Base-by-base conservation (phyloP, 768 basidiomycete genomes). In the Serendipita sp. region DNA sequence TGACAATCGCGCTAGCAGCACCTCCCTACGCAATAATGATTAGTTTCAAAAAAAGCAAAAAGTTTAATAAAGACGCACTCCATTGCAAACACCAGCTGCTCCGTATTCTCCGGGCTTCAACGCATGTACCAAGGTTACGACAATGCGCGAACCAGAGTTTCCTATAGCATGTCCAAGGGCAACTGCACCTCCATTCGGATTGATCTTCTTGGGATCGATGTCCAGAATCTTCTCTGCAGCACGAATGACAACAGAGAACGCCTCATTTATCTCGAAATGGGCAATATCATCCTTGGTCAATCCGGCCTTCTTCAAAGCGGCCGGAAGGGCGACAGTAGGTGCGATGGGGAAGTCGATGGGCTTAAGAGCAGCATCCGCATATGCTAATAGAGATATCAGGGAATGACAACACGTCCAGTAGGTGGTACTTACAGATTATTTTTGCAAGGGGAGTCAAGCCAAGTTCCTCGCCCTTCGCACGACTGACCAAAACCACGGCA, bases 321-420 rank as follows among this genome's bases (percentile, higher is more conserved):
- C 74, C 22, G 96, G 96, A 42, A 99, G 74, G 28, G 95, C 95
- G 66, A 89, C 79, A 3, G 95, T 89, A 13, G 96, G 96, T 24
- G 96, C 96, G 67, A 82, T 79, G 43, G 96, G 95, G 83, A 99
- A 99, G 74, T 98, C 91, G 67, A 97, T 87, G 30, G 96, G 96
- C 20, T 92, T 90, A 66, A 94, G 87, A 69, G 96, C 96, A 66
- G 87, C 91, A 76, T 99, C 96, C 64, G 96, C 92, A 75, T 90
- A 98, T 4, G 92, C 94, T 98, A 68, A 1, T 56, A 53, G 63
- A 64, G 43, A 60, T 42, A 65, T 64, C 9, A 28, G n/a, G 7
- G n/a, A n/a, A 24, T 44, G 31, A 44, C 38, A 42, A 51, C 56
- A 61, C 42, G 58, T 17, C 42, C 61, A 60, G 33, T 24, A 61